These are phyloP conservation scores for Stachybotrys chlorohalonatus DNA, from an alignment of 2,329 filamentous ascomycete species.

Conservation along the genomic window DNA sequence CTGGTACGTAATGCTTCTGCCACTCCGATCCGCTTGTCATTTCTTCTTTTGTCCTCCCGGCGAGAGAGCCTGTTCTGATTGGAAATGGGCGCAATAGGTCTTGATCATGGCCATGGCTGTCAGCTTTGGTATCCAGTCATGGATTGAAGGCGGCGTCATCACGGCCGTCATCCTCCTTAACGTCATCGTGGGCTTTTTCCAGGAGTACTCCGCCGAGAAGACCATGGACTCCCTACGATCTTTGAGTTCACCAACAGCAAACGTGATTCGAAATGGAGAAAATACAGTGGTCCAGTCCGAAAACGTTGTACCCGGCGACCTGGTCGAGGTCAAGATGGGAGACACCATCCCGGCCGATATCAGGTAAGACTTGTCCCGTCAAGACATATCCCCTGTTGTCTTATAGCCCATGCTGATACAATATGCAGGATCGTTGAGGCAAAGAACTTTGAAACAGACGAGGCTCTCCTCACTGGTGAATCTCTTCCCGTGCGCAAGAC, in stretches of 20 bases:
- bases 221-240: conserved; percentile 29
- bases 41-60: neutral
- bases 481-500: conserved; percentile 44
- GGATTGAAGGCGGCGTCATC: conserved; percentile 41
- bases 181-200: conserved; percentile 35
- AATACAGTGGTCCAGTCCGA: conserved; percentile 18
- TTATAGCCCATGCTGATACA: neutral
- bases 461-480: conserved; percentile 50
- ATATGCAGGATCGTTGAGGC: conserved; percentile 30
- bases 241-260: conserved; percentile 23
- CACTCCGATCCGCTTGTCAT: neutral
- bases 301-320: conserved; percentile 43
- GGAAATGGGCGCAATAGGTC: conserved; percentile 15
- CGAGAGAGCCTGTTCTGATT: too few species aligned
- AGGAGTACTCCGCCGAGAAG: conserved; percentile 28
- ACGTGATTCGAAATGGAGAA: conserved; percentile 24
- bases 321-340: conserved; percentile 37
- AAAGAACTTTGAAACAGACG: conserved; percentile 55
- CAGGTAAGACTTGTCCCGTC: conserved; percentile 11
- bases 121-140: conserved; percentile 39
- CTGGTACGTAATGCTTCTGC: conserved; percentile 19
- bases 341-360: conserved; percentile 48
- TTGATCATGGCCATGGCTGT: conserved; percentile 52
- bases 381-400: neutral
- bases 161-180: conserved; percentile 41